Base-by-base conservation (phyloP, 768 basidiomycete genomes). In the Agrocybe pediades region DNA sequence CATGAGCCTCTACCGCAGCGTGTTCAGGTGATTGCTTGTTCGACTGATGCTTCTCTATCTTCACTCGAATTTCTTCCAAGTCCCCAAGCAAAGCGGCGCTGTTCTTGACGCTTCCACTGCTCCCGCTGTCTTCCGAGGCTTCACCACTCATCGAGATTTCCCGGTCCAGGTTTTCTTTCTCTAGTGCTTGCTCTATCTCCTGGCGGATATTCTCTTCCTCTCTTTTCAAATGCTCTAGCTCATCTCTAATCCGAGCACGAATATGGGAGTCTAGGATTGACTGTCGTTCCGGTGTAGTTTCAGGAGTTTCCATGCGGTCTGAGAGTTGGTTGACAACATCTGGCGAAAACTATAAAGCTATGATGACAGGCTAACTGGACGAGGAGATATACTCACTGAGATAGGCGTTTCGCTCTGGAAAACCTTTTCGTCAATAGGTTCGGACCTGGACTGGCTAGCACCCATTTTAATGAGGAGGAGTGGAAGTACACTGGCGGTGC, bases 111-210 rank as follows among this genome's bases (percentile, higher is more conserved):
- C 74, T 75, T 17, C 76, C 78, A 25, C 56, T 73, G 29, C 69
- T 75, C 42, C 66, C 70, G 9, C 58, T 65, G 19, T 70, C 51
- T 25, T 51, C 74, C 47, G 73, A 69, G 25, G 66, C 66, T 11
- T 71, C 71, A 29, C 78, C 81, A 15, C 77, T 76, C 75, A 80
- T 77, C 23, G 70, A 68, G 59, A 75, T 78, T 71, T 94, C 92
- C 53, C 81, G 79, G 68, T 93, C 89, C 46, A 95, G 68, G 70
- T 95, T 95, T 74, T 95, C 92, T 73, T 86, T 88, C 75, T 95
- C 89, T 44, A 95, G 75, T 1, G 89, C 90, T 26, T 67, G 74
- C 62, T 90, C 87, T 27, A 95, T 92, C 71, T 92, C 82, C 43
- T 76, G 72, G 40, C 80, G 83, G 9, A 95, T 85, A 29, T 74